These are phyloP conservation scores for Didymella segeticola DNA, from an alignment of 2,329 filamentous ascomycete species.

Conservation along the genomic window DNA sequence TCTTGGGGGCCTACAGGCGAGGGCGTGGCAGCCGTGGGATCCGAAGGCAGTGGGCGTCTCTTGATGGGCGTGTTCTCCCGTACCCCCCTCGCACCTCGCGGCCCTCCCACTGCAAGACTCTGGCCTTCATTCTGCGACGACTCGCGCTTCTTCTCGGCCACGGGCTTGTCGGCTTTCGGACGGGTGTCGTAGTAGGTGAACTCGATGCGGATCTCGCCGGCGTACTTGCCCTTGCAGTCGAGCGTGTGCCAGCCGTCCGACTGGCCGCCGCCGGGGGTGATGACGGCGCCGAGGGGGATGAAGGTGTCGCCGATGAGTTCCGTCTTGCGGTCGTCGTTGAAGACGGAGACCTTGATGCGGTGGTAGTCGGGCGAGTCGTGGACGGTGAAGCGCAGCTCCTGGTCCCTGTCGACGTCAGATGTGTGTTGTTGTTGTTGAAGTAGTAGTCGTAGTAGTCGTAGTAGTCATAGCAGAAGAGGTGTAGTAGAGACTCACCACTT, in stretches of 20 bases:
- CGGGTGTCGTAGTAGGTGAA: conserved; percentile 94
- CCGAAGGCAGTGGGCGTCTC: conserved; percentile 81
- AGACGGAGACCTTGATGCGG: conserved; percentile 92
- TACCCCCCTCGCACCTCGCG: conserved; percentile 23
- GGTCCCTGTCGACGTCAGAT: conserved; percentile 76
- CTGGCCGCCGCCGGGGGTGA: conserved; percentile 88
- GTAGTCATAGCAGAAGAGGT: no score
- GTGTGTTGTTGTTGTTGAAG: conserved; percentile 25
- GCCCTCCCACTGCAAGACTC: conserved; percentile 52
- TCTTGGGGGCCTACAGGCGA: conserved; percentile 41
- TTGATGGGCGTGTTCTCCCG: conserved; percentile 72
- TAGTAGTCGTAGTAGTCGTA: no score
- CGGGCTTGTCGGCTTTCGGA: conserved; percentile 77
- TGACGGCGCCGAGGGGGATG: conserved; percentile 81
- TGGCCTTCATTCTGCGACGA: conserved; percentile 42
- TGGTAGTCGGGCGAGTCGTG: conserved; percentile 97
- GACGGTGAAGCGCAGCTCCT: conserved; percentile 93
- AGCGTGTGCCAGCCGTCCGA: conserved; percentile 91
- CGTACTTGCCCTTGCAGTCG: conserved; percentile 90
- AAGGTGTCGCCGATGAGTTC: conserved; percentile 95
- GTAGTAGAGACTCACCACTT: conserved; percentile 87
- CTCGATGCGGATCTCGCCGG: conserved; percentile 92
- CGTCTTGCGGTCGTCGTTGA: conserved; percentile 98
- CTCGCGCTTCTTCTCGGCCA: conserved; percentile 61
- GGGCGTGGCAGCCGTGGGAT: conserved; percentile 66